Base-by-base conservation (phyloP, 2,329 filamentous ascomycete genomes). In the Cyphellophora attinorum region DNA sequence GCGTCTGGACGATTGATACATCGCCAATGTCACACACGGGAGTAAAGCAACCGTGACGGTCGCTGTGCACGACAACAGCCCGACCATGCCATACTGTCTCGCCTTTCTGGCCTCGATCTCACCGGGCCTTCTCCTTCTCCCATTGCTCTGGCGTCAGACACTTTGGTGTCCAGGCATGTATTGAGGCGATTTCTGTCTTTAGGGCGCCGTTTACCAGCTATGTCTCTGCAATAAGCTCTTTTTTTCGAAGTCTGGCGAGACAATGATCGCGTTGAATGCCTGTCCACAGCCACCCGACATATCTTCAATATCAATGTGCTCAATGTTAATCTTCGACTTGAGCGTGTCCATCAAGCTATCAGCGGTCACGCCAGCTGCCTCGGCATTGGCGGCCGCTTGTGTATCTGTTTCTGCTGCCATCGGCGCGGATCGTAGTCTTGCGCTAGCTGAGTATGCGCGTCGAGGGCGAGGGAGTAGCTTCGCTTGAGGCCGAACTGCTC, bases 101-200 rank as follows among this genome's bases (percentile, higher is more conserved):
- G n/a, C n/a, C n/a, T n/a, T n/a, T n/a, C n/a, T n/a, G n/a, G n/a
- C n/a, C n/a, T n/a, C n/a, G n/a, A n/a, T n/a, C 14, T 10, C 19
- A 17, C 18, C 31, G 8, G 47, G 60, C 54, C 44, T 72, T 69
- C 59, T 81, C 73, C 59, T 74, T 77, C 62, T 84, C 75, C 77
- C 82, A 93, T 65, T 95, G 85, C 51, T 86, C 84, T 1, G 85
- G 84, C 6, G 88, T 95, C 64, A 86, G 82, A 58, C 88, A 94
- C 62, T 86, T 93, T 17, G 86, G 85, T 37, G 85, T 93, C 88
- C 88, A 95, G 25, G 88, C 88, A 65, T 95, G 88, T 50, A 95
- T 93, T 45, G 74, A 75, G 11, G 84, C 83, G 56, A 95, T 93
- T 63, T 95, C 86, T 30, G 79, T 74, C 64, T 86, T 89, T 50